Evolutionary conservation across 352 stramenopile genomes (phyloP).

Genomic region (Phytophthora pistaciae): DNA sequence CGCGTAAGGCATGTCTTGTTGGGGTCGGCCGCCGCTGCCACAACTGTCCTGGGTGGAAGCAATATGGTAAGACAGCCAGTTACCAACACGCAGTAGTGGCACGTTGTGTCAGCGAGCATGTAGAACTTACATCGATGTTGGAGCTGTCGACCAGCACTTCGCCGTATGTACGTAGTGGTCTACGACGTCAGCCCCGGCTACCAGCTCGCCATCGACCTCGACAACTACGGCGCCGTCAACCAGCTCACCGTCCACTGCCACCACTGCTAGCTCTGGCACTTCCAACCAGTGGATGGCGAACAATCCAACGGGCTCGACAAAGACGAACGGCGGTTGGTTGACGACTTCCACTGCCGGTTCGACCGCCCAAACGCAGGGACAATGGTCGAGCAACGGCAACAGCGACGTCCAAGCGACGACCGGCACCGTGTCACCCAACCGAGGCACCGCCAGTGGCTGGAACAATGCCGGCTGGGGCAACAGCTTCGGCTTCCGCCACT

Average conservation of each 20-base stretch:
- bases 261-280: constrained; percentile 1
- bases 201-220: constrained; percentile 13
- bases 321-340: constrained; percentile 18
- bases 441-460: constrained; percentile 24
- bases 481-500: constrained; percentile 31
- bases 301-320: constrained; percentile 12
- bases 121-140: too few species aligned
- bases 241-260: constrained; percentile 9
- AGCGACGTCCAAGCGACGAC: constrained; percentile 25
- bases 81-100: too few species aligned
- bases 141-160: too few species aligned
- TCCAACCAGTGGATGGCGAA: constrained; percentile 18
- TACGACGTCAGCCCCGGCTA: constrained; percentile 6
- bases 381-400: constrained; percentile 15
- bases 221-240: constrained; percentile 23
- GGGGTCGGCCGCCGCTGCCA: too few species aligned
- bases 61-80: too few species aligned
- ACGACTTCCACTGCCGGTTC: constrained; percentile 9
- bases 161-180: too few species aligned
- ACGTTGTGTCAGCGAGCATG: too few species aligned
- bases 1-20: background rate
- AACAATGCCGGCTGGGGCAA: constrained; percentile 23
- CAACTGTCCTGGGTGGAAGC: too few species aligned
- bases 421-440: constrained; percentile 24
- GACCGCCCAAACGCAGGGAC: constrained; percentile 9